Conservation (phyloP, 306 rosid species). For the Castanea mollissima region DNA sequence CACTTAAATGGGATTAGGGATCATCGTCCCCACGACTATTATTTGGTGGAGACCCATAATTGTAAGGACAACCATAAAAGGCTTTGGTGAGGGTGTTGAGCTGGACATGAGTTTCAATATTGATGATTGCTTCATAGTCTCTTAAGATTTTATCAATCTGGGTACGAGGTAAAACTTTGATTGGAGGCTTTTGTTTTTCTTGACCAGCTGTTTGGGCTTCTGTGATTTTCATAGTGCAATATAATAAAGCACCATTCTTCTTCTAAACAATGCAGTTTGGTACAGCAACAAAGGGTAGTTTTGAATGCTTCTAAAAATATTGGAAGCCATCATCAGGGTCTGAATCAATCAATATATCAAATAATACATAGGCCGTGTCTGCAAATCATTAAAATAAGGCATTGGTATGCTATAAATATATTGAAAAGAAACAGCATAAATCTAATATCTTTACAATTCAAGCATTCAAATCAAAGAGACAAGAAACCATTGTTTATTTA, state of each 20-base stretch:
- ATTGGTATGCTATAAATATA: neutral
- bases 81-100: constrained; percentile 87
- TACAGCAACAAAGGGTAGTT: constrained; percentile 45
- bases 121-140: constrained; percentile 74
- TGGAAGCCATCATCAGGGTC: constrained; percentile 51
- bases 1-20: no score
- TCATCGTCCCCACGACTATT: no score
- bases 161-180: constrained; percentile 43
- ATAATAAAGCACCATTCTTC: constrained; percentile 34
- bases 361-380: neutral
- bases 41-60: constrained; percentile 72
- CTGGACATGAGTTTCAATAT: constrained; percentile 95
- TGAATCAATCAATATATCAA: neutral
- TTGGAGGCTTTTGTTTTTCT: constrained; percentile 43
- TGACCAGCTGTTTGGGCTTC: constrained; percentile 62
- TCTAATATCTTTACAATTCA: no score
- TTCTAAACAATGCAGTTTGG: constrained; percentile 44
- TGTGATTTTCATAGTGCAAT: constrained; percentile 48
- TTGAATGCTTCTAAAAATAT: constrained; percentile 60
- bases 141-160: constrained; percentile 56
- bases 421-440: neutral
- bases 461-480: no score
- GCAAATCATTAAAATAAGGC: neutral
- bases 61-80: constrained; percentile 77
- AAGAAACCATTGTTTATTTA: no score